Conservation (phyloP, 2,329 filamentous ascomycete genomes). For the Fusarium devonianum region DNA sequence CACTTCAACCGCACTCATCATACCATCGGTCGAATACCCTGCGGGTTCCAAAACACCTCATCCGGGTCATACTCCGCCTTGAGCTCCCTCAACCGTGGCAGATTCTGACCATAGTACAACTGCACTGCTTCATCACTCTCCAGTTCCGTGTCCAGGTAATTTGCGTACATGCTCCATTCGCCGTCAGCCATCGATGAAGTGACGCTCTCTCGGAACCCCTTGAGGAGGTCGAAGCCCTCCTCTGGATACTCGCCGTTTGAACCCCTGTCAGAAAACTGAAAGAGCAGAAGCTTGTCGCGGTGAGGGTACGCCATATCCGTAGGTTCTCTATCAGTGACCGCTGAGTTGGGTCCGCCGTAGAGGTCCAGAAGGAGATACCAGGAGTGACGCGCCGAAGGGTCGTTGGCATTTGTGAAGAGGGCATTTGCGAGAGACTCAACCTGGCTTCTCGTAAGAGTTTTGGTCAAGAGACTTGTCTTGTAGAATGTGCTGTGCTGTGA, state of each 20-base stretch:
- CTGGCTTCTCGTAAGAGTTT: constrained; percentile 33
- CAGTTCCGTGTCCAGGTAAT: constrained; percentile 50
- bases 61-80: constrained; percentile 49
- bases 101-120: constrained; percentile 49
- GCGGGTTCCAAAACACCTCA: constrained; percentile 52
- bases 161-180: constrained; percentile 52
- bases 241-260: constrained; percentile 41
- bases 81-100: constrained; percentile 44
- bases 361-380: constrained; percentile 43
- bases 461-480: constrained; percentile 42
- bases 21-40: constrained; percentile 36
- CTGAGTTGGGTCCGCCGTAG: constrained; percentile 47
- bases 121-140: constrained; percentile 44
- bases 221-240: constrained; percentile 46
- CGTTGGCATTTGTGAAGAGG: constrained; percentile 29
- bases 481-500: constrained; percentile 43
- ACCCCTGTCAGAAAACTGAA: constrained; percentile 56
- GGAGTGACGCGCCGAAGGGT: constrained; percentile 17
- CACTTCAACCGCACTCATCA: not conserved
- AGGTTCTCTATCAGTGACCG: constrained; percentile 41
- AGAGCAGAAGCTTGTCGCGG: constrained; percentile 57
- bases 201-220: constrained; percentile 46
- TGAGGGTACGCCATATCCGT: constrained; percentile 49
- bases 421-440: constrained; percentile 33
- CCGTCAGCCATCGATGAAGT: constrained; percentile 40